A percentile compares a stretch with the other conserved stretches of the same genome.
Conservation (phyloP, 805 yeast genomes). For the Hanseniaspora vineae region DNA sequence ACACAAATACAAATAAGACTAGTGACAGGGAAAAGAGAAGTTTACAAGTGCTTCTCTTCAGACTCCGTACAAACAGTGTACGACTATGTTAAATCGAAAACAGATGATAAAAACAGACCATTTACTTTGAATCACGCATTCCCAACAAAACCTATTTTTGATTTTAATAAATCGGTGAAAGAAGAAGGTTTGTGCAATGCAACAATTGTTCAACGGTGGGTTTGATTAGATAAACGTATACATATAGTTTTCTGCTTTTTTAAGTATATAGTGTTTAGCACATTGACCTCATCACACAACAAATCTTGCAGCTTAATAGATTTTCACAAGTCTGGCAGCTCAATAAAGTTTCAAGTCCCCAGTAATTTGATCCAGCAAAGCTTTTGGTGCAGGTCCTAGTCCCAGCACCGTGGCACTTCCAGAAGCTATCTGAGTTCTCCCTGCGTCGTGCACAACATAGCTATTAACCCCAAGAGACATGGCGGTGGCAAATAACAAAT, state of each 20-base stretch:
- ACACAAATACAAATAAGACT: slow-evolving; percentile 69
- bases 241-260: too few species aligned
- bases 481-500: slow-evolving; percentile 67
- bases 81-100: slow-evolving; percentile 48
- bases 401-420: slow-evolving; percentile 97
- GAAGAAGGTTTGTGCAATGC: slow-evolving; percentile 72
- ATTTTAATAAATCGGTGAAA: slow-evolving; percentile 41
- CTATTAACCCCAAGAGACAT: slow-evolving; percentile 67
- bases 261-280: too few species aligned
- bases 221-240: slow-evolving; percentile 1
- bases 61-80: slow-evolving; percentile 58
- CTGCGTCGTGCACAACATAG: slow-evolving; percentile 85
- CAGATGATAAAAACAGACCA: slow-evolving; percentile 27
- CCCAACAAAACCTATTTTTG: slow-evolving; percentile 64
- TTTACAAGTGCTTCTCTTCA: slow-evolving; percentile 48
- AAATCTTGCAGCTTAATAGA: slow-evolving; percentile 34
- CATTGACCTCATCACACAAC: neutral
- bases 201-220: slow-evolving; percentile 87
- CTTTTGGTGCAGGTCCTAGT: slow-evolving; percentile 89
- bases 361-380: slow-evolving; percentile 69
- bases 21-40: slow-evolving; percentile 63
- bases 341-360: slow-evolving; percentile 64
- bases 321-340: slow-evolving; percentile 24
- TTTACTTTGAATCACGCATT: slow-evolving; percentile 68
- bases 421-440: slow-evolving; percentile 91